Conservation (phyloP, 225 moss, liverwort and hornwort species). For the Sphagnum tenellum region DNA sequence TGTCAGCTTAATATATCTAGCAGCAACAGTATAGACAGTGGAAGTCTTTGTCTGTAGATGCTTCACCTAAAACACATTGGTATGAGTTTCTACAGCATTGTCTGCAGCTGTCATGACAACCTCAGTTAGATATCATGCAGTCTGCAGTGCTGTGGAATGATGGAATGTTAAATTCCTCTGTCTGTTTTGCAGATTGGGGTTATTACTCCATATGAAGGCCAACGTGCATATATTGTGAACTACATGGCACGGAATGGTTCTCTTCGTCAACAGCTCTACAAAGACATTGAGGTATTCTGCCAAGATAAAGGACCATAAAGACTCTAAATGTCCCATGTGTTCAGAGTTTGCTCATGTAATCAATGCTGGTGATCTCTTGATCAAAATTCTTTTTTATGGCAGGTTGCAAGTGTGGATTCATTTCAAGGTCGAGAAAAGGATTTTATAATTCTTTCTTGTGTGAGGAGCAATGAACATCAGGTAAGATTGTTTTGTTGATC, state of each 20-base stretch:
- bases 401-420: slow-evolving; percentile 69
- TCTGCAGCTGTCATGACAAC: too few relatives aligned
- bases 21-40: too few relatives aligned
- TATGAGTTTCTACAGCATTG: too few relatives aligned
- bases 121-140: too few relatives aligned
- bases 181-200: slow-evolving; percentile 39
- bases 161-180: neutral
- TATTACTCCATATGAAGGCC: slow-evolving; percentile 61
- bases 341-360: too few relatives aligned
- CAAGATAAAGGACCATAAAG: too few relatives aligned
- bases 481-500: slow-evolving; percentile 7
- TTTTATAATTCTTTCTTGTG: slow-evolving; percentile 57
- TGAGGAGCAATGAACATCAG: slow-evolving; percentile 66
- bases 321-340: neutral
- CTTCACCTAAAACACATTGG: too few relatives aligned
- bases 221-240: slow-evolving; percentile 63
- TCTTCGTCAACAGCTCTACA: slow-evolving; percentile 55
- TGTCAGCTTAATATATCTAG: too few relatives aligned
- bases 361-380: too few relatives aligned
- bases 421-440: slow-evolving; percentile 64
- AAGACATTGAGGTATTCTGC: slow-evolving; percentile 41
- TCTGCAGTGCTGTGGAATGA: too few relatives aligned
- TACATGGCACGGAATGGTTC: slow-evolving; percentile 65
- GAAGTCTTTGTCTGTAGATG: too few relatives aligned
- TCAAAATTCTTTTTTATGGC: neutral